Evolutionary conservation across 306 rosid genomes (phyloP).

Genomic region (Boehmeria nivea): DNA sequence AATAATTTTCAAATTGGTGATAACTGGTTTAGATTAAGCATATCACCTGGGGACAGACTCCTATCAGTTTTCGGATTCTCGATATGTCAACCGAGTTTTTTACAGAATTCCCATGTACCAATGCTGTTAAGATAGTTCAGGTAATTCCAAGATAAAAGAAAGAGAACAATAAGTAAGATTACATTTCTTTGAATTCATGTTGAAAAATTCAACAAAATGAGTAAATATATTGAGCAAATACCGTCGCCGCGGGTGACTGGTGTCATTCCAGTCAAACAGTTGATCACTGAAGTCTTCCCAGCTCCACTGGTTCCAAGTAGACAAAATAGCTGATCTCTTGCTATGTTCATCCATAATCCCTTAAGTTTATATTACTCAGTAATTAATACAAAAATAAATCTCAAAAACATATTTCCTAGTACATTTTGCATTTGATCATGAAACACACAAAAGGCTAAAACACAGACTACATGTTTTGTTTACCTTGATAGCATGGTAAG

Average conservation of each 20-base stretch:
- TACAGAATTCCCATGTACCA: slow-evolving; percentile 67
- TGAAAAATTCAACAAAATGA: not conserved
- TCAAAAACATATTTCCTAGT: no score
- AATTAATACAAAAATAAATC: no score
- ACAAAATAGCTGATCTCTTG: slow-evolving; percentile 81
- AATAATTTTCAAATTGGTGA: no score
- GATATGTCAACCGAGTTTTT: slow-evolving; percentile 67
- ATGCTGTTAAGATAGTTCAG: slow-evolving; percentile 44
- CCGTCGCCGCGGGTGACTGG: slow-evolving; percentile 87
- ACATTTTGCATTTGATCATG: no score
- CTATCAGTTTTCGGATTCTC: slow-evolving; percentile 64
- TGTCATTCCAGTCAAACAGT: slow-evolving; percentile 82
- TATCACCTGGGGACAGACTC: slow-evolving; percentile 97
- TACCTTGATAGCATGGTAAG: slow-evolving; percentile 80
- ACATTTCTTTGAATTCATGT: slow-evolving; percentile 4
- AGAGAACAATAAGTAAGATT: not conserved
- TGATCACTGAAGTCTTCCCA: slow-evolving; percentile 86
- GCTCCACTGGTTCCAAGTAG: slow-evolving; percentile 95
- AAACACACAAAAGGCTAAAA: no score
- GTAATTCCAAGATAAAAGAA: not conserved
- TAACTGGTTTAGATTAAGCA: no score
- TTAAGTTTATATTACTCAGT: no score
- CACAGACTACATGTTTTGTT: slow-evolving; percentile 3
- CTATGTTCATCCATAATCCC: slow-evolving; percentile 87
- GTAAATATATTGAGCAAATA: slow-evolving; percentile 33